Evolutionary conservation across 2,329 filamentous ascomycete genomes (phyloP).

Genomic region (Fusarium sp.): DNA sequence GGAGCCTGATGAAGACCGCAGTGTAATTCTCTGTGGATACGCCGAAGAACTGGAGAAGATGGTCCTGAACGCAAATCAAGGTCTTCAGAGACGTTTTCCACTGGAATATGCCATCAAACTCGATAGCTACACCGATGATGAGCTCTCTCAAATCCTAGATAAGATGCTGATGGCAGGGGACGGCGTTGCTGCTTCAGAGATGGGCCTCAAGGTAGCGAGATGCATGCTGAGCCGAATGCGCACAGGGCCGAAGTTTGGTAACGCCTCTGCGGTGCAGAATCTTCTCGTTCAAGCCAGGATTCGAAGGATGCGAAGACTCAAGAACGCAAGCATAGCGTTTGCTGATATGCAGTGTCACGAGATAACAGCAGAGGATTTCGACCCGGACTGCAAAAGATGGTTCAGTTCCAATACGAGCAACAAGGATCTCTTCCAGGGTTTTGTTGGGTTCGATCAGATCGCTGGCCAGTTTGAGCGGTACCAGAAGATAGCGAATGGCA

Average conservation of each 20-base stretch:
- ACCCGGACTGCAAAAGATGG: slow-evolving; percentile 1
- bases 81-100: not conserved
- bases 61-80: not conserved
- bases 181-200: not conserved
- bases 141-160: not conserved
- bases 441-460: not conserved
- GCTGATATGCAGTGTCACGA: not conserved
- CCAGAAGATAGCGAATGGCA: not conserved
- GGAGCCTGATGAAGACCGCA: not conserved
- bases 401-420: not conserved
- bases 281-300: not conserved
- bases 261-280: slow-evolving; percentile 4
- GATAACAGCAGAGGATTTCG: not conserved
- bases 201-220: not conserved
- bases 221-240: not conserved
- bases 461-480: not conserved
- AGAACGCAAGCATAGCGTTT: not conserved
- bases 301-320: not conserved
- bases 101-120: not conserved
- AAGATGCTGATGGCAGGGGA: not conserved
- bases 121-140: not conserved
- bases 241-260: slow-evolving; percentile 2
- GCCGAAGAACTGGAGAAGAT: not conserved
- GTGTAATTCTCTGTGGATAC: slow-evolving; percentile 8
- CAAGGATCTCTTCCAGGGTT: not conserved